A percentile compares a stretch with the other conserved stretches of the same genome.
phyloP scores from a whole-genome alignment of 768 basidiomycete genomes.

The Fomitopsis serialis region DNA sequence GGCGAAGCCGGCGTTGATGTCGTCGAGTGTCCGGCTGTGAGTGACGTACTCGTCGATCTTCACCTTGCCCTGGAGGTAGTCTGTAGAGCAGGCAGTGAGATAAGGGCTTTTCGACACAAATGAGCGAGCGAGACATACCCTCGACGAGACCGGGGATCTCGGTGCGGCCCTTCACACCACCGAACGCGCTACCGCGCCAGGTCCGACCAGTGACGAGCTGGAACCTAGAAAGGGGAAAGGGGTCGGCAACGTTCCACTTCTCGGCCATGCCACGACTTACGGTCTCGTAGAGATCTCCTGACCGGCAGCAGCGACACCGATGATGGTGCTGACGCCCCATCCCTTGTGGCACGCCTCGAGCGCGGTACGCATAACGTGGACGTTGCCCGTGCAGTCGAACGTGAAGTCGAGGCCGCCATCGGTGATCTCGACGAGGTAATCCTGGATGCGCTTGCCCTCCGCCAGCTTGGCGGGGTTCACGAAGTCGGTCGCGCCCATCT shows the following conservation, averaged over 20 bases:
- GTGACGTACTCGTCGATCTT: slow-evolving; percentile 97
- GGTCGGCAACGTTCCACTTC: too few relatives aligned
- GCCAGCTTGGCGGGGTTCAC: slow-evolving; percentile 74
- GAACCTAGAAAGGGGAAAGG: slow-evolving; percentile 42
- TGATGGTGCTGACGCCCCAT: slow-evolving; percentile 95
- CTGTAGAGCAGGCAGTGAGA: slow-evolving; percentile 31
- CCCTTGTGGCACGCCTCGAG: slow-evolving; percentile 99
- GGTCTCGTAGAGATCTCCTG: slow-evolving; percentile 53
- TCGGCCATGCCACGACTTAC: slow-evolving; percentile 18
- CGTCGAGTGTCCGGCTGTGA: slow-evolving; percentile 66
- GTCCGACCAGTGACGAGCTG: slow-evolving; percentile 78
- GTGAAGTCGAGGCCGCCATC: slow-evolving; percentile 97
- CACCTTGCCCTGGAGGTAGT: slow-evolving; percentile 76
- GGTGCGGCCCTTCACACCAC: slow-evolving; percentile 96
- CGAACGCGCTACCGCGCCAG: slow-evolving; percentile 95
- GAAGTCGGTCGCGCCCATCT: slow-evolving; percentile 95
- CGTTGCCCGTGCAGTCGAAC: slow-evolving; percentile 95
- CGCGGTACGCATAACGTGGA: slow-evolving; percentile 90
- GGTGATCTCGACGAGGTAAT: slow-evolving; percentile 85
- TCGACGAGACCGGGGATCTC: slow-evolving; percentile 93
- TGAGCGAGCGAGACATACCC: slow-evolving; percentile 46
- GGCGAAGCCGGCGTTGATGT: slow-evolving; percentile 85
- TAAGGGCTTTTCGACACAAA: slow-evolving; percentile 1
- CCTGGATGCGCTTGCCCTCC: slow-evolving; percentile 82
- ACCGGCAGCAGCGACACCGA: slow-evolving; percentile 96